Evolutionary conservation across 139 green algal genomes (phyloP).

Genomic region (Chlamydomonas eustigma): DNA sequence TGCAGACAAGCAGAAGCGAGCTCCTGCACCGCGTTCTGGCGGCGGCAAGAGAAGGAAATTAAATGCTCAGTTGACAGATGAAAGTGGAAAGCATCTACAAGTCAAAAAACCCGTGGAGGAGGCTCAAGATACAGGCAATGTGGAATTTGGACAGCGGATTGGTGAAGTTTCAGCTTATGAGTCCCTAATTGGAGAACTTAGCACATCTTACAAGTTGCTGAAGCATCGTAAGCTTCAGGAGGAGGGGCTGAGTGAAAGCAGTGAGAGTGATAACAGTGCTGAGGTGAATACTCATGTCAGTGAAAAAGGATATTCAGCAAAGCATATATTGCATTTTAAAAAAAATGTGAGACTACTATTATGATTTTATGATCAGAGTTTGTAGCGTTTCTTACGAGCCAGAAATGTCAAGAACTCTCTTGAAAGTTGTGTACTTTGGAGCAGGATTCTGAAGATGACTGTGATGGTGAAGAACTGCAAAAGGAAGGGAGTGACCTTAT

Average conservation of each 20-base stretch:
- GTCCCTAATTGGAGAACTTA: constrained; percentile 9
- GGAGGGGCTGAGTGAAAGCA: background rate
- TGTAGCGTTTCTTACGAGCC: background rate
- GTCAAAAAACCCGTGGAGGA: background rate
- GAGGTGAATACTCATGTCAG: background rate
- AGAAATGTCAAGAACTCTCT: no score
- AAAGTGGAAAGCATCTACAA: background rate
- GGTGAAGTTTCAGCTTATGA: constrained; percentile 1
- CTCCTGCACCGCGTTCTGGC: no score
- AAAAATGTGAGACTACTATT: background rate
- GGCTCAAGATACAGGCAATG: background rate
- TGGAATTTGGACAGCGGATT: background rate
- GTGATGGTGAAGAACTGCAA: no score
- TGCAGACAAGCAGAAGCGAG: no score
- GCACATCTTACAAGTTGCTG: background rate
- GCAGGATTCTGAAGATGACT: background rate
- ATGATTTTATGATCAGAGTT: background rate
- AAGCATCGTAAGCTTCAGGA: constrained; percentile 10
- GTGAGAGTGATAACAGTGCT: background rate
- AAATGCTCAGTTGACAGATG: no score
- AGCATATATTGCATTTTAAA: background rate
- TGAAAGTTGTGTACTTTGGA: background rate
- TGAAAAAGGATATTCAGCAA: background rate
- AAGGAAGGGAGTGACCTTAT: no score
- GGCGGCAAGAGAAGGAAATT: no score